Percentiles rank a stretch among this genome's conserved stretches.
Conservation (phyloP, 345 rosid species). For the Brassica incana region DNA sequence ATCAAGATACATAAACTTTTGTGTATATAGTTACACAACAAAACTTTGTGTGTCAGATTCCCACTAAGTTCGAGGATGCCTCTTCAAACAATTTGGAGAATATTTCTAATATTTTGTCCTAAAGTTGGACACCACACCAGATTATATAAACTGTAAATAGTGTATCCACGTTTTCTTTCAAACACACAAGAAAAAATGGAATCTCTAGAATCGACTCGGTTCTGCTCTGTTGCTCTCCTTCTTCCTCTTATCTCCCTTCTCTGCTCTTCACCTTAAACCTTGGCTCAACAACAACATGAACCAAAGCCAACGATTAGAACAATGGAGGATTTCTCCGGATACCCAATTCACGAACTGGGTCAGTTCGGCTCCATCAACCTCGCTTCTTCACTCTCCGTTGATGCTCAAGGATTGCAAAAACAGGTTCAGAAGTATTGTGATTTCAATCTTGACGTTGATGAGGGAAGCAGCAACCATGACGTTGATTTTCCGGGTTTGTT, state of each 20-base stretch:
- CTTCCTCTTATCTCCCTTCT: conserved; percentile 11
- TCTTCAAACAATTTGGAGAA: no score
- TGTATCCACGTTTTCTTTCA: not conserved
- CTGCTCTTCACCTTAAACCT: conserved; percentile 35
- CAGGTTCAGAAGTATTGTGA: conserved; percentile 48
- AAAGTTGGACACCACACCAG: no score
- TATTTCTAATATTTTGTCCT: no score
- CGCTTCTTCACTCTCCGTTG: conserved; percentile 58
- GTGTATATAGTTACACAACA: no score
- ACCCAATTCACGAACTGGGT: conserved; percentile 61
- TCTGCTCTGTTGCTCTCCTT: conserved; percentile 6
- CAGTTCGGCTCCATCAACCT: conserved; percentile 31
- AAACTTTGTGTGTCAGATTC: no score
- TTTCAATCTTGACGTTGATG: not conserved
- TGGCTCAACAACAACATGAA: conserved; percentile 41
- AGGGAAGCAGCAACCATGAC: no score
- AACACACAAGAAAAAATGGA: conserved; percentile 14
- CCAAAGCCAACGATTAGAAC: conserved; percentile 57
- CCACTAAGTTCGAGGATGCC: no score
- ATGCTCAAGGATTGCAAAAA: conserved; percentile 53
- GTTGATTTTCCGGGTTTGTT: not conserved
- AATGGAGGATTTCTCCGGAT: conserved; percentile 88
- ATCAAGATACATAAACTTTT: no score
- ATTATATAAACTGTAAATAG: not conserved
- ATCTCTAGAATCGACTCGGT: conserved; percentile 32